Evolutionary conservation across 2,329 filamentous ascomycete genomes (phyloP), one percentile per base, ranked within the genome.

Genomic region (Macroventuria anomochaeta): DNA sequence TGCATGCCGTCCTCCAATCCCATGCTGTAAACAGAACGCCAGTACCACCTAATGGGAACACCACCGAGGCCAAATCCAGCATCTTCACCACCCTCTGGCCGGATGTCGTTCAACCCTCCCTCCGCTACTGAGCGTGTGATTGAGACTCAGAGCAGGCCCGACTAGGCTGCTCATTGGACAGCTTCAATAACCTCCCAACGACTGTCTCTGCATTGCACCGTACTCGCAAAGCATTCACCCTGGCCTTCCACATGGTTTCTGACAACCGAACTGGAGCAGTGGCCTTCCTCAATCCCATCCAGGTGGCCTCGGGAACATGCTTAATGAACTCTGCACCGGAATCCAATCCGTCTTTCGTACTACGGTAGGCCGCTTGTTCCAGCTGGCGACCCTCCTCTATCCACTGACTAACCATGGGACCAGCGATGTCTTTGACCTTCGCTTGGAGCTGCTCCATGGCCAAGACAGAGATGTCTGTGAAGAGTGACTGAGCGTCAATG

Each of bases 211-310:
- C 44, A 29, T 53, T 61, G 57, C 68, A 71, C 29, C 69, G 61
- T 13, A 70, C 21, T 13, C 64, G 61, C 20, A 69, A 62, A 12
- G 72, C 70, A 34, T 73, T 72, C 44, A 61, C 59, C 40, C 69
- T 63, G 2, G 70, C 69, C 36, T 56, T 63, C 49, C 65, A 53
- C 42, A 73, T 49, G n/a, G 64, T 55, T 36, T 59, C 53, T 11
- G 68, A 71, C 5, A 63, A 64, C 17, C 68, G 59, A 12, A 69
- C 58, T 7, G 68, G 66, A 23, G 66, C 68, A 12, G 66, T 71
- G 12, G 49, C 61, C 12, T 61, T 57, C 23, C 63, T 58, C 23
- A 71, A 23, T 2, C 63, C 57, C 33, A 32, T 40, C 68, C 67
- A 71, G 18, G 65, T 51, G n/a, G 53, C 55, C 28, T 41, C 59